Percentiles rank a stretch among this genome's conserved stretches.
These are phyloP conservation scores for Claviceps lovelessii DNA, from an alignment of 2,329 filamentous ascomycete species.

Conservation along the genomic window DNA sequence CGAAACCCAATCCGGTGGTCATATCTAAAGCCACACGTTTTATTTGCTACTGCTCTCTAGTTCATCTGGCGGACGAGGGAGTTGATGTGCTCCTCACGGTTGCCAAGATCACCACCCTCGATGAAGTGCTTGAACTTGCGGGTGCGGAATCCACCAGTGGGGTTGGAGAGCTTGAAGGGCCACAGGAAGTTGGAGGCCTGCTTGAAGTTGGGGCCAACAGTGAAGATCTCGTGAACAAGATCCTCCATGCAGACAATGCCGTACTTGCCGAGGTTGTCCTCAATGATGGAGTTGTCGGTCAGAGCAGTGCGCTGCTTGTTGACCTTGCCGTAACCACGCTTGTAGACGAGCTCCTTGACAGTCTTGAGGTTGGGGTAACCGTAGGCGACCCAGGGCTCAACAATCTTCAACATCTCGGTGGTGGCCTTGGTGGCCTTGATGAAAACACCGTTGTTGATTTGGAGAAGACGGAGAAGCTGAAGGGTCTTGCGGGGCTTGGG, in stretches of 20 bases:
- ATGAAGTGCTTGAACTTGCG: slow-evolving; percentile 99
- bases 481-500: slow-evolving; percentile 99
- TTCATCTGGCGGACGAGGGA: slow-evolving; percentile 95
- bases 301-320: slow-evolving; percentile 95
- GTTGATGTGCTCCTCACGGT: slow-evolving; percentile 98
- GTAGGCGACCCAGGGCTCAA: slow-evolving; percentile 98
- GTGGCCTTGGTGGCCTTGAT: slow-evolving; percentile 96
- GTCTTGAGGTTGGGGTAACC: slow-evolving; percentile 99
- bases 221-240: slow-evolving; percentile 97
- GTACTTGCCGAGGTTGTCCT: slow-evolving; percentile 93
- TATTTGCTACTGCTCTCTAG: slow-evolving; percentile 33
- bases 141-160: slow-evolving; percentile 86
- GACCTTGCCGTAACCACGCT: slow-evolving; percentile 98
- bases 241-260: slow-evolving; percentile 99
- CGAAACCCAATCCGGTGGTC: slow-evolving; percentile 15
- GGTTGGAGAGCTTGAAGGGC: slow-evolving; percentile 99
- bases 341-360: slow-evolving; percentile 98
- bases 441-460: slow-evolving; percentile 99
- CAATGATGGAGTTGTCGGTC: slow-evolving; percentile 95
- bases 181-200: slow-evolving; percentile 98
- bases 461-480: slow-evolving; percentile 95
- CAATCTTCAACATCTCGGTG: slow-evolving; percentile 90
- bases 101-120: slow-evolving; percentile 95
- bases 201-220: slow-evolving; percentile 99
- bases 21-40: slow-evolving; percentile 2